Conservation (phyloP, 345 rosid species). For the Syzygium grande region DNA sequence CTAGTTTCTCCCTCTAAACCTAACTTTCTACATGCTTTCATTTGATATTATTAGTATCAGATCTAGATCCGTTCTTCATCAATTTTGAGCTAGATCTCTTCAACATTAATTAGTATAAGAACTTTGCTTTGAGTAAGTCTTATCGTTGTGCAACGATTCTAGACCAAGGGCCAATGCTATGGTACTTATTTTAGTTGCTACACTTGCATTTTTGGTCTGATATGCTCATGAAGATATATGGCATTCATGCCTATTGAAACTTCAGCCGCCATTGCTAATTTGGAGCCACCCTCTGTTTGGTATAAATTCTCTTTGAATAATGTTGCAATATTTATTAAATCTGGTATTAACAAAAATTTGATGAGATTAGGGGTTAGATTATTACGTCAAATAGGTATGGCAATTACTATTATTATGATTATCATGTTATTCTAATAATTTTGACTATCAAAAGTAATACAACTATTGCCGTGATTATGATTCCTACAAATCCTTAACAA, state of each 20-base stretch:
- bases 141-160: neutral
- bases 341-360: accelerated
- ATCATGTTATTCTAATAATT: no score
- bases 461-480: neutral
- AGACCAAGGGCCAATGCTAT: neutral
- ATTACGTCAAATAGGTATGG: accelerated
- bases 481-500: no score
- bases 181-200: neutral
- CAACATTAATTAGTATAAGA: accelerated
- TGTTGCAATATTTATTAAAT: neutral
- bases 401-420: no score
- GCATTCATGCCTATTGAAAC: neutral
- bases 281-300: accelerated
- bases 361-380: neutral
- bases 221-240: neutral
- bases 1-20: no score
- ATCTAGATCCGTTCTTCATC: accelerated
- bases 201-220: accelerated
- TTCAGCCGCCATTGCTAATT: accelerated
- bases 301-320: accelerated
- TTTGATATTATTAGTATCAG: accelerated
- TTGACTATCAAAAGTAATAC: accelerated
- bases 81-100: neutral
- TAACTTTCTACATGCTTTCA: no score
- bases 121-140: neutral